Conservation (phyloP, 2,329 filamentous ascomycete species). For the Sarocladiaceae sp. region DNA sequence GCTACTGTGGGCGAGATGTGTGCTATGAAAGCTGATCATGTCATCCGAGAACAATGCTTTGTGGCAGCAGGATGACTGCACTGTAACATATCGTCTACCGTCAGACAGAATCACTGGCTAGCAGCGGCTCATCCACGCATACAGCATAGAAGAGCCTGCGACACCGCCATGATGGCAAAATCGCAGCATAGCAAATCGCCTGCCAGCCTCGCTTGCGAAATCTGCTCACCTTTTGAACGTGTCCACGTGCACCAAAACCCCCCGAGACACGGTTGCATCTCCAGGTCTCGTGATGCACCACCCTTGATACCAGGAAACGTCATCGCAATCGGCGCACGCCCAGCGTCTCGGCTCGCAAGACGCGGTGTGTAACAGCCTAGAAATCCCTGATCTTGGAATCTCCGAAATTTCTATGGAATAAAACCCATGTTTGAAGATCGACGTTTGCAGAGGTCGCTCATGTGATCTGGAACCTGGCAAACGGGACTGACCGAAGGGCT, state of each 20-base stretch:
- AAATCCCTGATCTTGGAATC: too few species aligned
- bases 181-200: too few species aligned
- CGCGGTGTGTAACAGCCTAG: too few species aligned
- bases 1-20: too few species aligned
- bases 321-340: slow-evolving; percentile 4
- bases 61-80: too few species aligned
- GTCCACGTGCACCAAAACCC: too few species aligned
- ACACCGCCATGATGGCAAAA: too few species aligned
- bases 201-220: too few species aligned
- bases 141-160: too few species aligned
- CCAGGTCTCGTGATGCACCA: not conserved
- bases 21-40: too few species aligned
- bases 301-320: not conserved
- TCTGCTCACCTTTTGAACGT: not conserved
- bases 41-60: too few species aligned
- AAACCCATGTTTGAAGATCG: not conserved
- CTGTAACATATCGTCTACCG: not conserved
- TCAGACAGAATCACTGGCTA: not conserved
- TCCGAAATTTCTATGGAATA: too few species aligned
- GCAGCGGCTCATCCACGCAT: not conserved
- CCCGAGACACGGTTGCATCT: slow-evolving; percentile 5
- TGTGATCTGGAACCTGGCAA: not conserved
- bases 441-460: not conserved
- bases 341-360: not conserved
- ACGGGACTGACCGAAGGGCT: not conserved